A percentile compares a stretch with the other conserved stretches of the same genome.
phyloP scores from a whole-genome alignment of 805 yeast species.

The Yarrowia osloensis region DNA sequence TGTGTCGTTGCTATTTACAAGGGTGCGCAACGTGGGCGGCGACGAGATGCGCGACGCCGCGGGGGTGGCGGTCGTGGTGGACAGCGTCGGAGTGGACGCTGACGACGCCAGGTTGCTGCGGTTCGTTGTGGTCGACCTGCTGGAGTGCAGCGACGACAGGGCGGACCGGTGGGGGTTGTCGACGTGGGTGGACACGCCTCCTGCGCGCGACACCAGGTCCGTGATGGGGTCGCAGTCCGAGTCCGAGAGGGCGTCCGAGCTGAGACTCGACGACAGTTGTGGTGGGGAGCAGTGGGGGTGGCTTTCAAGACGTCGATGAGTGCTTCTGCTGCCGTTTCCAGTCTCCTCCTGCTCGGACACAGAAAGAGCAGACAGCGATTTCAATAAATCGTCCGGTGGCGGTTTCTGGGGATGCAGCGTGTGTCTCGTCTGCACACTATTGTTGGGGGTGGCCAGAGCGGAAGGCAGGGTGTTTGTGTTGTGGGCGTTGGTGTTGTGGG shows the following conservation, averaged over 20 bases:
- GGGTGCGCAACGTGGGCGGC: slow-evolving; percentile 22
- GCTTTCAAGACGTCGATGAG: too few relatives aligned
- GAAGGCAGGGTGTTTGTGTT: background rate
- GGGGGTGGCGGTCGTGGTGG: slow-evolving; percentile 21
- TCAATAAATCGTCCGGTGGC: slow-evolving; percentile 10
- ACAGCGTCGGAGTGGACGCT: slow-evolving; percentile 9
- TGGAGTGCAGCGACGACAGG: slow-evolving; percentile 2
- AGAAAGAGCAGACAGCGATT: background rate
- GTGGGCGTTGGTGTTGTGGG: background rate
- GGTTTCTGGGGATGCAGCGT: slow-evolving; percentile 9
- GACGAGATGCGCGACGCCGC: slow-evolving; percentile 22
- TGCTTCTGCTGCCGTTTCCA: background rate
- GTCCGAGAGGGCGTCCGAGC: background rate
- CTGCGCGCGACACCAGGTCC: background rate
- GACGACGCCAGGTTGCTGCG: background rate
- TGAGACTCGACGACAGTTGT: background rate
- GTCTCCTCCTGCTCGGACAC: background rate
- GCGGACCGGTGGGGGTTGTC: background rate
- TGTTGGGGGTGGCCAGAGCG: background rate
- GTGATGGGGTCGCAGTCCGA: background rate
- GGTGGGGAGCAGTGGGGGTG: background rate
- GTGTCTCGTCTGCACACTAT: background rate
- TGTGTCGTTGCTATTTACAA: slow-evolving; percentile 26
- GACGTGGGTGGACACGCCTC: background rate
- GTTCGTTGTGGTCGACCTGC: background rate